These are phyloP conservation scores for Ophiocordyceps australis DNA, from an alignment of 2,329 filamentous ascomycete genomes.

Conservation along the genomic window DNA sequence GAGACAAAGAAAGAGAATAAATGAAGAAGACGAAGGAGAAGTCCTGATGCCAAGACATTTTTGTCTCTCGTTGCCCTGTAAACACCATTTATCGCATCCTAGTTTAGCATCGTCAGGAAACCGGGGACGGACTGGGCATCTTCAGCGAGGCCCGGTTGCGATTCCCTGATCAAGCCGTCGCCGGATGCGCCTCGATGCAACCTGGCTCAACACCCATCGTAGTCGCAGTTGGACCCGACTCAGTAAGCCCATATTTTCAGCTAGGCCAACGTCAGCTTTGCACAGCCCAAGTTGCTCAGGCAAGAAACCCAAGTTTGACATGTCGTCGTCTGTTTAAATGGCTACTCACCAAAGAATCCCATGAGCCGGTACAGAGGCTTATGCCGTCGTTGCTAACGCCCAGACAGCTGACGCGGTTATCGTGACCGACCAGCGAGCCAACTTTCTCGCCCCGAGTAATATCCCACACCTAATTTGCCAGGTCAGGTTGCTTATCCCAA, in stretches of 20 bases:
- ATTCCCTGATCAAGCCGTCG: constrained; percentile 9
- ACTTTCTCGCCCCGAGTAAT: constrained; percentile 92
- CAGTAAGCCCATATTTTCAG: constrained; percentile 83
- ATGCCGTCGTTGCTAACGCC: constrained; percentile 98
- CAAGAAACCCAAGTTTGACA: too few species aligned
- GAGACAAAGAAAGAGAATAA: constrained; percentile 1
- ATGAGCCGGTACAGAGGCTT: constrained; percentile 97
- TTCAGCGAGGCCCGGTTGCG: too few species aligned
- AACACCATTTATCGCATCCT: constrained; percentile 16
- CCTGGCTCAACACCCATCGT: constrained; percentile 10
- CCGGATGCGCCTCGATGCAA: constrained; percentile 11
- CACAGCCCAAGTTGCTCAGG: too few species aligned
- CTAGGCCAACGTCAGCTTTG: constrained; percentile 22
- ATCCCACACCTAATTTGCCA: constrained; percentile 71
- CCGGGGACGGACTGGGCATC: too few species aligned
- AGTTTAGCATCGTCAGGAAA: too few species aligned
- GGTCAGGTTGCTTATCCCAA: too few species aligned
- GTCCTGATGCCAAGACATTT: constrained; percentile 13
- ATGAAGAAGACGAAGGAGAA: constrained; percentile 4
- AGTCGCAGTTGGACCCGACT: constrained; percentile 8
- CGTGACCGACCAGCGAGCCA: constrained; percentile 88
- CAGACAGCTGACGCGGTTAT: constrained; percentile 96
- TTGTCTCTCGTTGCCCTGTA: constrained; percentile 22
- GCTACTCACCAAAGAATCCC: constrained; percentile 93
- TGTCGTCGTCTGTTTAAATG: too few species aligned